phyloP scores from a whole-genome alignment of 2,329 filamentous ascomycete genomes.

The Arthroderma uncinatum region DNA sequence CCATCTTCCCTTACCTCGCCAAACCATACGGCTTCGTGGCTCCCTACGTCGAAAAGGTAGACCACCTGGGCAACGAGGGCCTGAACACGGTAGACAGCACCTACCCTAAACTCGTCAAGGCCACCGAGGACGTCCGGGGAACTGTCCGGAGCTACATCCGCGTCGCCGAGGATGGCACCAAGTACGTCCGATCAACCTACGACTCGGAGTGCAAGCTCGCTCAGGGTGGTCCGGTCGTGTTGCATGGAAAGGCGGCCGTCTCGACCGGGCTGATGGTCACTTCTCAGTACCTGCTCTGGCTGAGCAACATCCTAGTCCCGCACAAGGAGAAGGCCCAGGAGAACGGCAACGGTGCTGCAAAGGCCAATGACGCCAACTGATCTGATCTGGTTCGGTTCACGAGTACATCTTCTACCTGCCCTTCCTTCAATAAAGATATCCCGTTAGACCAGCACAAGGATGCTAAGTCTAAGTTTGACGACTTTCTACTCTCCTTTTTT shows the following conservation, averaged over 20 bases:
- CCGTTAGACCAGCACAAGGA: neutral
- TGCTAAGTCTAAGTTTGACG: neutral
- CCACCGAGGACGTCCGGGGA: conserved; percentile 57
- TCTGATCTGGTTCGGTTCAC: neutral
- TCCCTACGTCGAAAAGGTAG: conserved; percentile 74
- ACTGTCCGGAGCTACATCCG: conserved; percentile 53
- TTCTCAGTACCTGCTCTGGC: conserved; percentile 52
- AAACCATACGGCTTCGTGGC: conserved; percentile 71
- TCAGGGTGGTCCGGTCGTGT: conserved; percentile 49
- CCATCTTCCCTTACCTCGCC: conserved; percentile 65
- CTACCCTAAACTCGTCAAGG: conserved; percentile 65
- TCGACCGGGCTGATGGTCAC: conserved; percentile 57
- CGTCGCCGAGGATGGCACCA: conserved; percentile 47
- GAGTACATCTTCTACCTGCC: neutral
- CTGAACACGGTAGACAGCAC: conserved; percentile 57
- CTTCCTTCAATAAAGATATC: neutral
- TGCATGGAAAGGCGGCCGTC: conserved; percentile 58
- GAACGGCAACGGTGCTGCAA: conserved; percentile 3
- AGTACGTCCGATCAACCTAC: conserved; percentile 35
- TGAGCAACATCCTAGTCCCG: conserved; percentile 31
- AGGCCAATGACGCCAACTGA: neutral
- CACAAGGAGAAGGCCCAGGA: conserved; percentile 3
- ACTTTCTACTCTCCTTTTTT: neutral
- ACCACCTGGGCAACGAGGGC: conserved; percentile 62
- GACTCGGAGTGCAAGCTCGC: conserved; percentile 38